Percentiles rank a stretch among this genome's conserved stretches.
Conservation (phyloP, 495 filamentous ascomycete species). For the Rostrohypoxylon terebratum region DNA sequence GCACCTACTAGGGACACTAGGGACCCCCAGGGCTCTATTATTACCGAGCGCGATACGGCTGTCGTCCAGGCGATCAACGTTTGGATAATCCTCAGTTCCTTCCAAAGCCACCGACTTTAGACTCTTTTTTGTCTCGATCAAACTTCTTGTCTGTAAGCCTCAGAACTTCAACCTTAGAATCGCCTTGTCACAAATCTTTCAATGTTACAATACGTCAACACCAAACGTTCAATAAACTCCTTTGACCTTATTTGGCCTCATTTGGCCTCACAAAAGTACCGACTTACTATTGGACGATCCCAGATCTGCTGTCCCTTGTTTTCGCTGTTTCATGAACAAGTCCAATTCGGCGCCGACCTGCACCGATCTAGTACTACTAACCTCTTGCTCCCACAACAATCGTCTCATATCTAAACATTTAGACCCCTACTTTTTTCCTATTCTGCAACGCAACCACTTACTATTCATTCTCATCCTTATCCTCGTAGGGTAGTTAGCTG, state of each 20-base stretch:
- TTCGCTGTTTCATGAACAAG: constrained; percentile 36
- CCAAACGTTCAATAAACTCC: constrained; percentile 13
- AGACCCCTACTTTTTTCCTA: constrained; percentile 12
- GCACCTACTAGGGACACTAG: too few relatives aligned
- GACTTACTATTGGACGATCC: constrained; percentile 20
- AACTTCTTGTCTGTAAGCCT: background rate
- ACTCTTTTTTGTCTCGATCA: constrained; percentile 12
- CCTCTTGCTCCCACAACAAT: constrained; percentile 32
- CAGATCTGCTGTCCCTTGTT: constrained; percentile 22
- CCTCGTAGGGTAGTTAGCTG: background rate
- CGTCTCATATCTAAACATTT: constrained; percentile 30
- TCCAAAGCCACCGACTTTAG: constrained; percentile 3
- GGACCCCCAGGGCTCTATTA: too few relatives aligned
- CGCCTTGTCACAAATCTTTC: constrained; percentile 5
- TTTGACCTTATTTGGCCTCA: constrained; percentile 2
- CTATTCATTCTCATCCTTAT: too few relatives aligned
- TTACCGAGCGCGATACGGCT: constrained; percentile 1
- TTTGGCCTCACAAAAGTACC: constrained; percentile 7
- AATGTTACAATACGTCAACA: background rate
- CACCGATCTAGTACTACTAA: constrained; percentile 19
- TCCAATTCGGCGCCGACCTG: constrained; percentile 9
- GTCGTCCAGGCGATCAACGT: constrained; percentile 37
- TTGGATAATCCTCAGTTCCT: constrained; percentile 23
- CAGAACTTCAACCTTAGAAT: background rate
- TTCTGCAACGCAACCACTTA: constrained; percentile 17